Evolutionary conservation across 805 yeast genomes (phyloP).

Genomic region (Schizosaccharomyces osmophilus): DNA sequence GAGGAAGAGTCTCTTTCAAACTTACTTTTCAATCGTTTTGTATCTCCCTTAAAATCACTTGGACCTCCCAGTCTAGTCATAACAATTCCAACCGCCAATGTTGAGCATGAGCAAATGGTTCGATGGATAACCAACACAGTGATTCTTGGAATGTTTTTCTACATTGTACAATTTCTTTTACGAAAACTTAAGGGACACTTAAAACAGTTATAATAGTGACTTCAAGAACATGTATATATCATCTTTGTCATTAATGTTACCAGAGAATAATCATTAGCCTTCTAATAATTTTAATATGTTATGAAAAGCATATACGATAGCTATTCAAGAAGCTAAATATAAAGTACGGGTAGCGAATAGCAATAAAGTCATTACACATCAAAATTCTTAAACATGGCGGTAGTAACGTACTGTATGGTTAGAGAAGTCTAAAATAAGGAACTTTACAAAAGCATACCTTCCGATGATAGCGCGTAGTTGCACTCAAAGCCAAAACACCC

Average conservation of each 20-base stretch:
- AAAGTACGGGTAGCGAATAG: neutral
- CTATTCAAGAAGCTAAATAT: too few species aligned
- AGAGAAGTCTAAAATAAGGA: neutral
- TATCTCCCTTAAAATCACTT: neutral
- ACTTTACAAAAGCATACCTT: slow-evolving; percentile 15
- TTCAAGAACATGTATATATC: too few species aligned
- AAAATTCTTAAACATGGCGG: neutral
- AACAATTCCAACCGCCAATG: neutral
- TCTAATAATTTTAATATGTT: too few species aligned
- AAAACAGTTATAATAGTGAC: too few species aligned
- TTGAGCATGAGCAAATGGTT: neutral
- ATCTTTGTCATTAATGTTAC: too few species aligned
- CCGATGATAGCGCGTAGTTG: slow-evolving; percentile 64
- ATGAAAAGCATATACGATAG: too few species aligned
- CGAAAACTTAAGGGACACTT: too few species aligned
- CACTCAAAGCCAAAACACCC: slow-evolving; percentile 79
- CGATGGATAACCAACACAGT: neutral
- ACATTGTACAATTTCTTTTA: neutral
- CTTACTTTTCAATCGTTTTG: neutral
- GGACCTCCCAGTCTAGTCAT: neutral
- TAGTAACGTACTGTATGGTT: neutral
- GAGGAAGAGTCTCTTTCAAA: neutral
- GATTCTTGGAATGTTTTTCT: neutral
- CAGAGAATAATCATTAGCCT: too few species aligned
- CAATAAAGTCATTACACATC: neutral